phyloP scores from a whole-genome alignment of 2,329 filamentous ascomycete species.

The Fusarium miscanthi region DNA sequence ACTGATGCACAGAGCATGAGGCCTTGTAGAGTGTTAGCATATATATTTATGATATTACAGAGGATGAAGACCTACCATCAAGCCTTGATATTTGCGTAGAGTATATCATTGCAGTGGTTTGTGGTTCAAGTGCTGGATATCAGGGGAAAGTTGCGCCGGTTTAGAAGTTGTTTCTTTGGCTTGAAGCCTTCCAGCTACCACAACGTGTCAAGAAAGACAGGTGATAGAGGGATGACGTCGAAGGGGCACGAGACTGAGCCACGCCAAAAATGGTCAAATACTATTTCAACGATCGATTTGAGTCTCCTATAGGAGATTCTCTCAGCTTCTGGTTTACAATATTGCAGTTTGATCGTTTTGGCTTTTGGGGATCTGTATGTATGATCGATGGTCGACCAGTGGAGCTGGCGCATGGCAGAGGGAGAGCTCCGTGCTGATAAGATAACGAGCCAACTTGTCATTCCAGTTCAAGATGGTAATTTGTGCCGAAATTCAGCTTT shows the following conservation, averaged over 20 bases:
- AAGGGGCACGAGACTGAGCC: slow-evolving; percentile 15
- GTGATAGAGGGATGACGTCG: slow-evolving; percentile 30
- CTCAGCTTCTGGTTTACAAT: background rate
- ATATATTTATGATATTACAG: background rate
- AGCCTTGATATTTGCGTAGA: slow-evolving; percentile 95
- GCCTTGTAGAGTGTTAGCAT: slow-evolving; percentile 64
- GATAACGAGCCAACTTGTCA: slow-evolving; percentile 36
- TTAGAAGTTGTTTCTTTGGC: slow-evolving; percentile 14
- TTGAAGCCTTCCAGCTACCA: slow-evolving; percentile 13
- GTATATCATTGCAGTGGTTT: slow-evolving; percentile 73
- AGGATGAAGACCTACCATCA: slow-evolving; percentile 70
- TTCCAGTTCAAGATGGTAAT: slow-evolving; percentile 10
- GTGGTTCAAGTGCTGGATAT: background rate
- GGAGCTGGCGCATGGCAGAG: slow-evolving; percentile 28
- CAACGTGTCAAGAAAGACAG: slow-evolving; percentile 45
- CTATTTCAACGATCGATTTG: background rate
- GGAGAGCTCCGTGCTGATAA: slow-evolving; percentile 40
- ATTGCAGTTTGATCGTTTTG: background rate
- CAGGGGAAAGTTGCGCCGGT: slow-evolving; percentile 6
- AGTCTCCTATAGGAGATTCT: background rate
- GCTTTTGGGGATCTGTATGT: slow-evolving; percentile 1
- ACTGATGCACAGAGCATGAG: slow-evolving; percentile 95
- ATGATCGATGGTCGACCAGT: slow-evolving; percentile 15
- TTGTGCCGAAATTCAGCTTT: background rate
- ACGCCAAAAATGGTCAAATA: background rate